Evolutionary conservation across 352 stramenopile genomes (phyloP).

Genomic region (Globisporangium rhizosaccharum): DNA sequence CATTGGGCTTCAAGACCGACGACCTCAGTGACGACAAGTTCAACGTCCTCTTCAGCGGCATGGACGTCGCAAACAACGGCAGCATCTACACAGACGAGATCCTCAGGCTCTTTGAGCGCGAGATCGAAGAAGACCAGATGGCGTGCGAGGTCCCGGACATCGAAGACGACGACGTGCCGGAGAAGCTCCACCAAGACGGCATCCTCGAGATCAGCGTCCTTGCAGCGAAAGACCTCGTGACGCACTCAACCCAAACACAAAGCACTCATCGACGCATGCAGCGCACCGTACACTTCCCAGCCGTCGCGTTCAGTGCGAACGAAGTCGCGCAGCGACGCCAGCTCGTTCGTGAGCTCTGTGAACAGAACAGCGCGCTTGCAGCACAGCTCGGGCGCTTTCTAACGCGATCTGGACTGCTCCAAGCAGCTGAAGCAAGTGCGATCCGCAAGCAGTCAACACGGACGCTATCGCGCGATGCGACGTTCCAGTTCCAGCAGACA

Average conservation of each 20-base stretch:
- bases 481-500: constrained; percentile 3
- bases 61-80: constrained; percentile 34
- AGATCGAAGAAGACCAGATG: constrained; percentile 78
- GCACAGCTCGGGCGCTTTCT: constrained; percentile 25
- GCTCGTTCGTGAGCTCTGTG: constrained; percentile 30
- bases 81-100: constrained; percentile 42
- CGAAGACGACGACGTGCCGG: constrained; percentile 66
- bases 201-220: constrained; percentile 52
- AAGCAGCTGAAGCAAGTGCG: not conserved
- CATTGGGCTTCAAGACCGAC: constrained; percentile 60
- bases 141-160: constrained; percentile 62
- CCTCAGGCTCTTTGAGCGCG: constrained; percentile 54
- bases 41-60: constrained; percentile 49
- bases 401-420: constrained; percentile 2
- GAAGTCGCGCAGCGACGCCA: constrained; percentile 23
- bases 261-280: constrained; percentile 13
- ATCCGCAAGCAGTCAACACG: not conserved
- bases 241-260: constrained; percentile 11
- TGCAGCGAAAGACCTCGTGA: constrained; percentile 45
- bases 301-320: constrained; percentile 23
- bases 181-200: constrained; percentile 69
- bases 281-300: constrained; percentile 29
- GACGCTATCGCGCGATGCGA: not conserved
- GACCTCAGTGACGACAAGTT: constrained; percentile 71
- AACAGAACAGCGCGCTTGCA: constrained; percentile 28